Base-by-base conservation (phyloP, 1,284 basidiomycete species). In the Cystobasidiaceae sp. region DNA sequence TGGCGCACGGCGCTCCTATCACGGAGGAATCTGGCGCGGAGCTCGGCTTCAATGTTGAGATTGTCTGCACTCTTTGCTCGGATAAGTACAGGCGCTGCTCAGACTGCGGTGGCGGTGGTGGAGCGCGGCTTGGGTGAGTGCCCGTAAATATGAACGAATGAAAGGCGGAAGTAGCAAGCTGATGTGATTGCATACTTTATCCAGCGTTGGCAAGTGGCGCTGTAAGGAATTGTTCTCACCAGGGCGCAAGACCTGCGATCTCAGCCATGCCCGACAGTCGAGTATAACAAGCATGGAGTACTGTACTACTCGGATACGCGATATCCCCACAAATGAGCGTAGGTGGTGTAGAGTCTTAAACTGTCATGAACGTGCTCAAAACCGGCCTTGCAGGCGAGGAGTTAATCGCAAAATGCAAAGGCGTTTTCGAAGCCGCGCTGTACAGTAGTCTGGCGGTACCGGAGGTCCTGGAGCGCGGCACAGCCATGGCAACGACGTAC, bases 131-230 rank as follows among this genome's bases (percentile, higher is more conserved):
- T n/a, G 30, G 39, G 41, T 45, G 39, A 23, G 51, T 45, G 13
- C 7, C 27, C n/a, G n/a, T n/a, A n/a, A n/a, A n/a, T n/a, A n/a
- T n/a, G n/a, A n/a, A n/a, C n/a, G n/a, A n/a, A n/a, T n/a, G n/a
- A n/a, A n/a, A n/a, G n/a, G n/a, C n/a, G n/a, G n/a, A n/a, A n/a
- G n/a, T n/a, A n/a, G n/a, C n/a, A n/a, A n/a, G n/a, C n/a, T n/a
- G n/a, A n/a, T n/a, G n/a, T n/a, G n/a, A n/a, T n/a, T n/a, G n/a
- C n/a, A n/a, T n/a, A n/a, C n/a, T n/a, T n/a, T n/a, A n/a, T n/a
- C n/a, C 23, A 65, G 79, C 0, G 78, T 79, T 25, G 79, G 79
- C 4, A 80, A 79, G 71, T 80, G 79, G 79, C 71, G 79, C 13
- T 75, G 75, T 54, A 79, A 79, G 68, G 76, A 80, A 67, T 75